phyloP scores from a whole-genome alignment of 2,329 filamentous ascomycete genomes.

The Nemania sp. region DNA sequence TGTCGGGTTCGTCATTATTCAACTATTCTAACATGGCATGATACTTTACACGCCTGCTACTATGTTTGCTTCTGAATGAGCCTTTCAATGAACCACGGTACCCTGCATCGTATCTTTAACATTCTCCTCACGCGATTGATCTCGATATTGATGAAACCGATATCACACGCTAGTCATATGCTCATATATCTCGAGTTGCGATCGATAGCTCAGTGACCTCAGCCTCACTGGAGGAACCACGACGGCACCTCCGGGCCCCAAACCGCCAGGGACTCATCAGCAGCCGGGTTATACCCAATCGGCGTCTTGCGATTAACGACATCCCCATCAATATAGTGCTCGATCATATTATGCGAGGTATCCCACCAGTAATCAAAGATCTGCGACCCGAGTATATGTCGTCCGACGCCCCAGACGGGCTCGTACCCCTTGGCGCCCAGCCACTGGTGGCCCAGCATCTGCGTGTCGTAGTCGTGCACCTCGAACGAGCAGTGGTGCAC shows the following conservation, averaged over 20 bases:
- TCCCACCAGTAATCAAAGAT: constrained; percentile 28
- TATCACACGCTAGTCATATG: no score
- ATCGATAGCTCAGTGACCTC: neutral
- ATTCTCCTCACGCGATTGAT: no score
- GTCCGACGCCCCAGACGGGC: constrained; percentile 22
- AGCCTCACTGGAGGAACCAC: constrained; percentile 17
- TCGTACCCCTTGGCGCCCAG: constrained; percentile 18
- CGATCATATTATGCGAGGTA: constrained; percentile 21
- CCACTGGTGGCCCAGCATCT: constrained; percentile 26
- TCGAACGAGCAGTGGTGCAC: constrained; percentile 25
- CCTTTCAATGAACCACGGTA: no score
- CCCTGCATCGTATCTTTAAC: no score
- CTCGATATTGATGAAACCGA: no score
- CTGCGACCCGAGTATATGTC: constrained; percentile 25
- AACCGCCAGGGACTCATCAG: constrained; percentile 24
- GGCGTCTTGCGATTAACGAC: constrained; percentile 23
- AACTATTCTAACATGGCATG: no score
- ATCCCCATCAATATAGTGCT: constrained; percentile 25
- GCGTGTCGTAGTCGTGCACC: constrained; percentile 24
- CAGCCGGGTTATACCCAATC: constrained; percentile 21
- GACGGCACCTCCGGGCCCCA: constrained; percentile 22
- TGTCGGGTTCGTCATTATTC: no score
- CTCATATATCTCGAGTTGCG: neutral
- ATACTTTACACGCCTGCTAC: no score
- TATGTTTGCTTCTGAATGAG: no score